These are phyloP conservation scores for Rubia peregrina DNA, from an alignment of 305 asterid genomes.

Conservation along the genomic window DNA sequence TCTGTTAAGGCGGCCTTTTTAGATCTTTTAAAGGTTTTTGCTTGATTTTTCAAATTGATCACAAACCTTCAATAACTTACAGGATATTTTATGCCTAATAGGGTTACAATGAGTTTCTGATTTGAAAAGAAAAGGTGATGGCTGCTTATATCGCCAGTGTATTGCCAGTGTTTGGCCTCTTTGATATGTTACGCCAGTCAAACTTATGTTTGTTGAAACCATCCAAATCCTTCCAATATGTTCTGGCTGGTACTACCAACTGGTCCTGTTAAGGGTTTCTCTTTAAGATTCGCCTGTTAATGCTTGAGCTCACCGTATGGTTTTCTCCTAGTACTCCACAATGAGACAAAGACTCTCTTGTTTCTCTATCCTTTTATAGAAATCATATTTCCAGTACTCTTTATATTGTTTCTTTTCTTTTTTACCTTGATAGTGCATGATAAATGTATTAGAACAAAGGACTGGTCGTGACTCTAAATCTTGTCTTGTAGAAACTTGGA, in stretches of 20 bases:
- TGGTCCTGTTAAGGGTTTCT: neutral
- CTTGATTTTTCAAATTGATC: neutral
- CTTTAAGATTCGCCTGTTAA: neutral
- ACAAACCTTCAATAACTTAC: neutral
- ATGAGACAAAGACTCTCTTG: neutral
- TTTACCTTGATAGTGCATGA: neutral
- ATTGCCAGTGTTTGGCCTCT: too few species aligned
- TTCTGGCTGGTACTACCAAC: too few species aligned
- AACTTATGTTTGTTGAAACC: too few species aligned
- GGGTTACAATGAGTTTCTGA: neutral
- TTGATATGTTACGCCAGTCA: too few species aligned
- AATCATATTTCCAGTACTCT: neutral
- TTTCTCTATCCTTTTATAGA: neutral
- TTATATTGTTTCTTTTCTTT: neutral
- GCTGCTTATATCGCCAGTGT: neutral
- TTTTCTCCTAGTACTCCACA: neutral
- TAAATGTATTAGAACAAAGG: neutral
- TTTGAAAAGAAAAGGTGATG: neutral
- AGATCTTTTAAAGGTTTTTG: neutral
- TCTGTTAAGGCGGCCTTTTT: neutral
- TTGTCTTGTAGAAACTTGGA: slow-evolving; percentile 77
- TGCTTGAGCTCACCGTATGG: neutral
- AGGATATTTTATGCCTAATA: neutral
- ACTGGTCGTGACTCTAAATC: slow-evolving; percentile 19
- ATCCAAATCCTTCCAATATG: too few species aligned